Evolutionary conservation across 495 filamentous ascomycete species (phyloP).

Genomic region (Podospora comata): DNA sequence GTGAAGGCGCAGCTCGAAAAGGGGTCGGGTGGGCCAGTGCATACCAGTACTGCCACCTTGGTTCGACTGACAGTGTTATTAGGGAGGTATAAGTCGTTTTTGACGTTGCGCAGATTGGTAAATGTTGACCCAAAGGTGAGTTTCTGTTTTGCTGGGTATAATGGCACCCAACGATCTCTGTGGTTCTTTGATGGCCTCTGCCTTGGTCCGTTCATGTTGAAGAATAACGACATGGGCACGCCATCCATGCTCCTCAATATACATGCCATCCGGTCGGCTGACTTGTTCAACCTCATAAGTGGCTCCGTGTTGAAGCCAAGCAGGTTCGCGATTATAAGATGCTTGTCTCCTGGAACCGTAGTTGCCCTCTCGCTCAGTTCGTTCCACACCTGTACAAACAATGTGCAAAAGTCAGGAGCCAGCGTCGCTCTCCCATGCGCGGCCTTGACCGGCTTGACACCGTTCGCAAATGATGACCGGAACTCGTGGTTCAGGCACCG

Average conservation of each 20-base stretch:
- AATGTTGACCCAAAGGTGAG: constrained; percentile 18
- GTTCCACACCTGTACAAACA: constrained; percentile 27
- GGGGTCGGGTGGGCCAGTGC: constrained; percentile 16
- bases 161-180: constrained; percentile 25
- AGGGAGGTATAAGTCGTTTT: constrained; percentile 21
- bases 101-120: constrained; percentile 19
- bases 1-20: constrained; percentile 19
- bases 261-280: constrained; percentile 22
- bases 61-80: constrained; percentile 25
- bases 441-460: constrained; percentile 15
- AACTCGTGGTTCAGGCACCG: constrained; percentile 19
- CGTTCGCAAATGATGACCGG: constrained; percentile 20
- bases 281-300: constrained; percentile 18
- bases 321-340: constrained; percentile 24
- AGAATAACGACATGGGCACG: constrained; percentile 24
- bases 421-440: constrained; percentile 6
- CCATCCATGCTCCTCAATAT: constrained; percentile 26
- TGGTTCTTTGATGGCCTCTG: constrained; percentile 20
- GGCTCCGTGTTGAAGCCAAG: constrained; percentile 25
- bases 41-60: constrained; percentile 23
- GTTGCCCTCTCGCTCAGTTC: constrained; percentile 25
- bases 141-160: constrained; percentile 21
- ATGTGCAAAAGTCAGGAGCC: constrained; percentile 23
- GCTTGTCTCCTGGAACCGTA: constrained; percentile 23
- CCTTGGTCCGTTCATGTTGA: constrained; percentile 20